A percentile compares a stretch with the other conserved stretches of the same genome.
Evolutionary conservation across 1,284 basidiomycete genomes (phyloP).

Genomic region (Ceratobasidium sp.): DNA sequence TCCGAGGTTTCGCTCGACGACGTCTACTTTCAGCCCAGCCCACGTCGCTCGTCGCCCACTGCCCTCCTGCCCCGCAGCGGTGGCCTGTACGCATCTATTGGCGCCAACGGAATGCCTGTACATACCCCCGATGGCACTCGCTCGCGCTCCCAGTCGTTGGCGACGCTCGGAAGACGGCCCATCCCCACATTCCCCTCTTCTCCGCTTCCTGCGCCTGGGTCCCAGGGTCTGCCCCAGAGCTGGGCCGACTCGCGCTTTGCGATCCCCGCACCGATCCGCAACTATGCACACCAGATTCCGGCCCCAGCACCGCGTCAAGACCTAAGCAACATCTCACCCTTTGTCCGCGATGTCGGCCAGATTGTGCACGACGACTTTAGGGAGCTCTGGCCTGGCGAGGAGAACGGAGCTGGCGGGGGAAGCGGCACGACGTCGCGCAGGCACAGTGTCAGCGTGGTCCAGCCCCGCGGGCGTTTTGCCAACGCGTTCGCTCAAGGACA

Average conservation of each 20-base stretch:
- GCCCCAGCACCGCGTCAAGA: conserved; percentile 49
- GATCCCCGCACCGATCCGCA: conserved; percentile 27
- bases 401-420: conserved; percentile 57
- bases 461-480: conserved; percentile 56
- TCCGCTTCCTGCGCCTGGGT: conserved; percentile 43
- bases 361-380: conserved; percentile 68
- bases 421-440: conserved; percentile 84
- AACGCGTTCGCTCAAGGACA: conserved; percentile 42
- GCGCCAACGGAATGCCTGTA: conserved; percentile 60
- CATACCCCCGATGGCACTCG: conserved; percentile 57
- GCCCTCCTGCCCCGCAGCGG: conserved; percentile 48
- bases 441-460: conserved; percentile 86
- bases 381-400: conserved; percentile 69
- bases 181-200: conserved; percentile 53
- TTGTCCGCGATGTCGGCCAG: conserved; percentile 76
- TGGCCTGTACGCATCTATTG: conserved; percentile 51
- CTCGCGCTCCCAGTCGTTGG: conserved; percentile 77
- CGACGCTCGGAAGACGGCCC: conserved; percentile 59
- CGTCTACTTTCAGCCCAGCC: conserved; percentile 13
- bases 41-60: conserved; percentile 12
- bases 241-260: conserved; percentile 50
- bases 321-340: conserved; percentile 78
- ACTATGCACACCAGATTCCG: not conserved
- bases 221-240: conserved; percentile 36
- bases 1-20: conserved; percentile 54